phyloP scores from a whole-genome alignment of 1,284 basidiomycete genomes.

The Termitomyces sp. region DNA sequence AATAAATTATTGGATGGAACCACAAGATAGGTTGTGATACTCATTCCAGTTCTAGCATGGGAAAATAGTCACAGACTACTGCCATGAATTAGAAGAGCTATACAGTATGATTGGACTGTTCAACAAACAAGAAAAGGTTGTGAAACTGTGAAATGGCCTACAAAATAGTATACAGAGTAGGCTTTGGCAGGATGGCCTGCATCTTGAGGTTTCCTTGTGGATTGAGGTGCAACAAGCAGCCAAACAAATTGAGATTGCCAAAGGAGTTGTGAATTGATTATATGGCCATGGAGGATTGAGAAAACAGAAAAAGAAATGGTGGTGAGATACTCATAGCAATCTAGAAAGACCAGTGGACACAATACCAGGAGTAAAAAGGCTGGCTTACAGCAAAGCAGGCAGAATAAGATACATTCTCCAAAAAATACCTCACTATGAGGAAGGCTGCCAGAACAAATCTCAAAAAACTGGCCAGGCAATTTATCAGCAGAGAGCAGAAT shows the following conservation, averaged over 20 bases:
- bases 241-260: conserved; percentile 24
- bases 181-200: conserved; percentile 24
- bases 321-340: no score
- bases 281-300: no score
- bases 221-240: conserved; percentile 17
- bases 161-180: conserved; percentile 22
- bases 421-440: no score
- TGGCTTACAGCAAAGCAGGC: no score
- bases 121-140: conserved; percentile 24
- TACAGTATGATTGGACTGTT: conserved; percentile 27
- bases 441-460: no score
- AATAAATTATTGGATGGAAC: conserved; percentile 22
- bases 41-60: conserved; percentile 20
- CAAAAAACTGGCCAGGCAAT: no score
- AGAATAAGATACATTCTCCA: no score
- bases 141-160: conserved; percentile 31
- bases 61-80: conserved; percentile 22
- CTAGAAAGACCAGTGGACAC: no score
- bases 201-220: conserved; percentile 26
- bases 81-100: conserved; percentile 27
- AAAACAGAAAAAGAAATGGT: no score
- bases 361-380: no score
- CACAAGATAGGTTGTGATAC: conserved; percentile 16
- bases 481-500: conserved; percentile 14
- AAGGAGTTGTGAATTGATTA: neutral